Evolutionary conservation across 2,329 filamentous ascomycete genomes (phyloP), one percentile per base, ranked within the genome.

Genomic region (Aspergillus sp.): DNA sequence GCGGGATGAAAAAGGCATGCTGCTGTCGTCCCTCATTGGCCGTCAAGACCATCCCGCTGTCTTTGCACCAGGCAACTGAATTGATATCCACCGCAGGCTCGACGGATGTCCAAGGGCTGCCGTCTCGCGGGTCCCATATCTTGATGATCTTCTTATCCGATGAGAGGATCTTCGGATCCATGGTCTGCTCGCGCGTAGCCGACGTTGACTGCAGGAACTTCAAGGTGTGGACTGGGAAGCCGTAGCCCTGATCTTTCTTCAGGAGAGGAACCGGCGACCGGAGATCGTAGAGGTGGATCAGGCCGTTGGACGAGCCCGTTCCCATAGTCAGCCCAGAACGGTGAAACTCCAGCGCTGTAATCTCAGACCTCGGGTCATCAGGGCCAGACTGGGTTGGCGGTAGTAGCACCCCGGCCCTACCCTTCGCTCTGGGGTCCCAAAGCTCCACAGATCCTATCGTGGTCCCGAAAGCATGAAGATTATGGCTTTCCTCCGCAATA

Each of bases 81-180:
- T 96, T 95, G 48, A 98, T 76, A 54, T 98, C 91, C 5, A 96
- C 91, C 5, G 86, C 75, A 2, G 91, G 91, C 52, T 98, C 91
- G 27, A 96, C 84, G 1, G 86, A 91, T 0, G 91, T 95, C 89
- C 91, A 98, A 3, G 89, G 84, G 14, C 78, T 77, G 35, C 91
- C 91, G 36, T 80, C 79, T 20, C 71, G 66, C 39, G 84, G 78
- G 49, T 95, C 86, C 86, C 89, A 98, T 28, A 98, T 77, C 63
- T 98, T 98, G 67, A 98, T 93, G 46, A 94, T 93, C 42, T 85
- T 77, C 63, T 93, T 94, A 61, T 98, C 93, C 5, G 86, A 78
- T 1, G 88, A 93, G 40, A 96, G 68, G 13, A 98, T 79, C 61
- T 94, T 95, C 4, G 71, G 69, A 24, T 77, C 71, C 28, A 67